Percentiles rank a stretch among this genome's conserved stretches.
These are phyloP conservation scores for Erythrophleum ivorense DNA, from an alignment of 331 rosid genomes.

Conservation along the genomic window DNA sequence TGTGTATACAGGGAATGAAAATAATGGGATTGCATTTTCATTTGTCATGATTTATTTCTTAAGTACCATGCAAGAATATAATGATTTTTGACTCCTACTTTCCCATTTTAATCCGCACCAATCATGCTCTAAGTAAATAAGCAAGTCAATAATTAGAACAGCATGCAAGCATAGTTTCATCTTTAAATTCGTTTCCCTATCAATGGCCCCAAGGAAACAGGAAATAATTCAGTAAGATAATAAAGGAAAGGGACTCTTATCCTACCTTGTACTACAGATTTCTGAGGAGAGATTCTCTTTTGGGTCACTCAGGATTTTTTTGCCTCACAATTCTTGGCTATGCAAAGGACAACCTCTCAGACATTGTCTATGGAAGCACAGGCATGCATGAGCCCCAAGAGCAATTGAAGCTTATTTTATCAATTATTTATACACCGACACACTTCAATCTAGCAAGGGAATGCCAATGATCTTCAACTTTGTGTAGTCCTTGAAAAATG, in stretches of 20 bases:
- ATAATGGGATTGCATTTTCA: neutral
- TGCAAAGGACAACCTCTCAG: constrained; percentile 4
- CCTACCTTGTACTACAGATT: constrained; percentile 42
- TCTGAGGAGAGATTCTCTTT: constrained; percentile 33
- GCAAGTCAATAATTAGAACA: neutral
- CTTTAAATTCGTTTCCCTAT: neutral
- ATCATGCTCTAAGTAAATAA: neutral
- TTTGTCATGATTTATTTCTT: neutral
- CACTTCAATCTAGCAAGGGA: neutral
- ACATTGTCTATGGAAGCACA: neutral
- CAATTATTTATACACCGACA: constrained; percentile 6
- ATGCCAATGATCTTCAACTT: too few species aligned
- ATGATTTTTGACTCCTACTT: neutral
- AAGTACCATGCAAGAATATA: neutral
- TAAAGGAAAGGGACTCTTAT: constrained; percentile 41
- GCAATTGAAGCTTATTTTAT: neutral
- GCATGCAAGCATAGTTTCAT: neutral
- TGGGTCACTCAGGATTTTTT: constrained; percentile 37
- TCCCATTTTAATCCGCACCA: neutral
- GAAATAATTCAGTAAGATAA: constrained; percentile 2
- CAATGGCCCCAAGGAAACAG: neutral
- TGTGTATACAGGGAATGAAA: too few species aligned
- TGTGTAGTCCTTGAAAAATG: too few species aligned
- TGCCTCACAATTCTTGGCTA: constrained; percentile 40
- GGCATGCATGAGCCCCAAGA: neutral